phyloP scores from a whole-genome alignment of 306 rosid genomes.

The Vigna radiata region DNA sequence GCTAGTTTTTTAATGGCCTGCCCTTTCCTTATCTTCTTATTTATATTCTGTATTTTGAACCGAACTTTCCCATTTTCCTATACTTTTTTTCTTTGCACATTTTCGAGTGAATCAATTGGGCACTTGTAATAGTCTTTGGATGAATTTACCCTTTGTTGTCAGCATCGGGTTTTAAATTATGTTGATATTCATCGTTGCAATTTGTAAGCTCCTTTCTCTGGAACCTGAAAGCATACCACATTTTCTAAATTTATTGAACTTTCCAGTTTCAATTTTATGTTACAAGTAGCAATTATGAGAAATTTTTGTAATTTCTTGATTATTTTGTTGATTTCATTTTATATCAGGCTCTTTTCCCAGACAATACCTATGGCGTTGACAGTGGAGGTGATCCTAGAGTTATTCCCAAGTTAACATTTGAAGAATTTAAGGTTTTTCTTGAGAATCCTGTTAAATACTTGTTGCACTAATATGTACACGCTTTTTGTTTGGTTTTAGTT shows the following conservation, averaged over 20 bases:
- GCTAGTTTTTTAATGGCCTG: conserved; percentile 55
- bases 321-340: conserved; percentile 30
- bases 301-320: conserved; percentile 28
- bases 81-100: background rate
- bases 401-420: conserved; percentile 89
- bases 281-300: conserved; percentile 17
- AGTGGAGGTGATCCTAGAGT: conserved; percentile 96
- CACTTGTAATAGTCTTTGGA: background rate
- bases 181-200: conserved; percentile 8
- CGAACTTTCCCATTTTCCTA: background rate
- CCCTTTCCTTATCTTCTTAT: conserved; percentile 20
- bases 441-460: conserved; percentile 20
- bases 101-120: conserved; percentile 15
- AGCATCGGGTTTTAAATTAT: conserved; percentile 12
- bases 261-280: conserved; percentile 31
- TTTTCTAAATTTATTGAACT: conserved; percentile 31
- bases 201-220: conserved; percentile 6
- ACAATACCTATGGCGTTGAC: conserved; percentile 93
- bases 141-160: background rate
- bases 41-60: conserved; percentile 38
- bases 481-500: conserved; percentile 11
- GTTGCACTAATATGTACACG: background rate
- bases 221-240: conserved; percentile 30
- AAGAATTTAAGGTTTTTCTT: conserved; percentile 84
- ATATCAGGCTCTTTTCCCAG: conserved; percentile 93